Conservation (phyloP, 2,329 filamentous ascomycete genomes). For the Pseudogymnoascus pannorum region DNA sequence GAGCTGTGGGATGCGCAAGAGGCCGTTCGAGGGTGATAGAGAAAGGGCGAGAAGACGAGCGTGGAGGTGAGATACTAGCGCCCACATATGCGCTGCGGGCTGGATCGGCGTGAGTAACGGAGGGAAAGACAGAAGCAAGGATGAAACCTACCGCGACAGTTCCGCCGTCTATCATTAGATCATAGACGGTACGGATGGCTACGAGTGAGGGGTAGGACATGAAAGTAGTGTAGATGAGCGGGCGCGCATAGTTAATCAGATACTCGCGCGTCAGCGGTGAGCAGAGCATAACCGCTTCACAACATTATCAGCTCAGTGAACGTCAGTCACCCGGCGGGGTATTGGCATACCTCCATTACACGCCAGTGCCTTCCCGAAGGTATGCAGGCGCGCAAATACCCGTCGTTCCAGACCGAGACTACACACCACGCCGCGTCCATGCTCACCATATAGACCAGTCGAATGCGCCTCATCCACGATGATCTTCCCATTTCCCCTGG, state of each 20-base stretch:
- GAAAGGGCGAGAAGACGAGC: constrained; percentile 1
- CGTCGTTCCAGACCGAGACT: constrained; percentile 46
- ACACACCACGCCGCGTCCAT: constrained; percentile 52
- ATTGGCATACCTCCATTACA: constrained; percentile 57
- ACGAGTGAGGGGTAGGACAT: constrained; percentile 55
- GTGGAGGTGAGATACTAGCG: constrained; percentile 6
- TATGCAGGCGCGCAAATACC: constrained; percentile 53
- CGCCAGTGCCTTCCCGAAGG: constrained; percentile 61
- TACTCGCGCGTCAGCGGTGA: constrained; percentile 52
- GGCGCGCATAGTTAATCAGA: constrained; percentile 69
- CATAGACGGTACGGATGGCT: constrained; percentile 50
- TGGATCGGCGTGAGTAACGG: neutral
- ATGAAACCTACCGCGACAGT: constrained; percentile 36
- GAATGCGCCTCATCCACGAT: constrained; percentile 65
- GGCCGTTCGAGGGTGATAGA: neutral
- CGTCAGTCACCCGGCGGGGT: neutral
- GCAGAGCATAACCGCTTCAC: constrained; percentile 54
- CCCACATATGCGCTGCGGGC: constrained; percentile 5
- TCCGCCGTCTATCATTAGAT: constrained; percentile 44
- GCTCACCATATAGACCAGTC: constrained; percentile 49
- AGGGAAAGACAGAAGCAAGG: neutral
- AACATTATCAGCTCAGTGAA: neutral
- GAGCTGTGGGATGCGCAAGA: constrained; percentile 23
- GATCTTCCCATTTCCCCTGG: constrained; percentile 51
- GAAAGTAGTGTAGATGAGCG: constrained; percentile 67